Evolutionary conservation across 371 early-diverging fungal species (phyloP), one percentile per base, ranked within the genome.

Genomic region (Sporodiniella umbellata): DNA sequence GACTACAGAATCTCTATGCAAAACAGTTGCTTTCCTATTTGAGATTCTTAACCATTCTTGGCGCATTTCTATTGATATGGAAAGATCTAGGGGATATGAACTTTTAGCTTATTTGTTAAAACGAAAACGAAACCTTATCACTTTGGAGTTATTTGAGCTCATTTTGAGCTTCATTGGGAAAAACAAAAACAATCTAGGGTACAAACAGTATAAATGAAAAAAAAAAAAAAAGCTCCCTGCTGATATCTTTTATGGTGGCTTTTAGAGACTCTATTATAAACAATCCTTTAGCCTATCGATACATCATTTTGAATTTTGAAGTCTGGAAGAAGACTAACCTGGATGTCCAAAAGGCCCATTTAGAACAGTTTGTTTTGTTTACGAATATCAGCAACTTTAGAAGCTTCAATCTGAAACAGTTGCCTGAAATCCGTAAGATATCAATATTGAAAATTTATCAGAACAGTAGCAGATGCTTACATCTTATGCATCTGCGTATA

Each of bases 21-120:
- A 83, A 54, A 72, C 84, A 0, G 67, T 80, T 15, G 58, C 75
- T 12, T 64, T 86, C 25, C 51, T 88, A 3, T 82, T 84, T 37
- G 81, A 85, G 35, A 62, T 77, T 15, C 77, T 90, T 35, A 69
- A 78, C 8, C 80, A 81, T 53, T 83, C 79, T 24, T 87, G 87
- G 87, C 55, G 88, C 17, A 84, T 85, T 53, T 78, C 82, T 0
- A 85, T 84, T 51, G 88, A 88, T 42, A 88, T 88, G 86, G 86
- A 86, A 49, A 70, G 81, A 18, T 70, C 70, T 18, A 81, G 83
- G 58, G 85, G 87, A 1, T 90, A 88, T 45, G 88, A 88, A 54
- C 78, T 86, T 15, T 62, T 88, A 15, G 84, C 84, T 0, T 75
- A 72, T 39, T 53, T 90, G 6, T 33, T 90, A 19, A 86, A 84